Base-by-base conservation (phyloP, 345 rosid genomes). In the Heritiera littoralis region DNA sequence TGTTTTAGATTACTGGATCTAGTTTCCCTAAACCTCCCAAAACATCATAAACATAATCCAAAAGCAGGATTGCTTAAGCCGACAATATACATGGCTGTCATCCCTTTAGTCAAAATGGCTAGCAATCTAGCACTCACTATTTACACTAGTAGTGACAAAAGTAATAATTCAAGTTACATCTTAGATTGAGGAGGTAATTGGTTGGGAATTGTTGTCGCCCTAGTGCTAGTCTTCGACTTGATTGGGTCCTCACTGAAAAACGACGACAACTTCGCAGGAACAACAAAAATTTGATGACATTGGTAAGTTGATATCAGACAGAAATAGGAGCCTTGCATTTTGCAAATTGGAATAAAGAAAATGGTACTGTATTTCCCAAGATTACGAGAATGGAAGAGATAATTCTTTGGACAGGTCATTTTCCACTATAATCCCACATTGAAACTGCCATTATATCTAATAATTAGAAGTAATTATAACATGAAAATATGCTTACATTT, bases 381-480 rank as follows among this genome's bases (percentile, higher is more conserved):
- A 30, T 38, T 65, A 12, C 1, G 46, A 43, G 54, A 7, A 32
- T 51, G 48, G 8, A 55, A 72, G 20, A 72, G 45, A 52, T 49
- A 13, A 13, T 23, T 70, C 5, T 23, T 32, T 59, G 17, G 78
- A 45, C 54, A 41, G 78, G 13, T 60, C 68, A 60, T 43, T 60
- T 45, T 40, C 68, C 68, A 75, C 69, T 23, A 45, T 11, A 23
- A 69, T 45, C 68, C 41, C 67, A 9, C 78, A 60, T 60, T 45
- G 13, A 75, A 41, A 41, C 55, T 43, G 3, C 78, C 8, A 58
- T 75, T 58, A 75, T 59, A 43, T 41, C n/a, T 38, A 59, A 59
- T 75, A 28, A 75, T 75, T 43, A 75, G 14, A 75, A 75, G 23
- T 59, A 13, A 45, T 28, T 75, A 45, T 75, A 23, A 20, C 78